Evolutionary conservation across 2,329 filamentous ascomycete genomes (phyloP), one percentile per base, ranked within the genome.

Genomic region (Aspergillus sp.): DNA sequence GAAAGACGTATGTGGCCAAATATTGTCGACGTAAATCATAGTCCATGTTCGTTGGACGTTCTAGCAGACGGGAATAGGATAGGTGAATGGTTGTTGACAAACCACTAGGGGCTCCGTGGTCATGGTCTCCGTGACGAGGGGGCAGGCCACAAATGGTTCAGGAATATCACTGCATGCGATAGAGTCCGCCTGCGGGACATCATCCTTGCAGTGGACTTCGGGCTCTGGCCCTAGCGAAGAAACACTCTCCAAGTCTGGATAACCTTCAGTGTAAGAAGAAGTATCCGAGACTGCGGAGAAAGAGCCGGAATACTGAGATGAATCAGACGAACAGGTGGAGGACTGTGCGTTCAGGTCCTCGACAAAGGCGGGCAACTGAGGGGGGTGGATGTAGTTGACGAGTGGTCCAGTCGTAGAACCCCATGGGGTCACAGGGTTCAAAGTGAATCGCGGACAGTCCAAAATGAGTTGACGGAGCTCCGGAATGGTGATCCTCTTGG

Each of bases 401-500:
- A 78, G 65, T 19, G 69, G 67, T 51, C 75, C 74, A 48, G 71
- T 73, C 17, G 72, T 70, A 30, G 81, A 76, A 19, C 78, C 72
- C 67, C 76, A 68, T 67, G 79, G 64, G 72, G 76, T 73, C 75
- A 80, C 64, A 67, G 73, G 70, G 57, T 70, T 72, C 60, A 75
- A 73, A 74, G 82, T 96, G 76, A 97, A 92, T 66, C 83, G 82
- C 34, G 89, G 83, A 82, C 93, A 97, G 65, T 87, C 84, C 71
- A 90, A 76, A 74, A 98, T 95, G 74, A 90, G 83, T 68, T 87
- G 83, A 72, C 90, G 88, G 59, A 99, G 85, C 79, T 97, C 91
- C 59, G 87, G 80, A 66, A 99, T 85, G 60, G 89, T 89, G 73
- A 96, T 93, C 76, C 95, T 86, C 75, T 92, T 87, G 71, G 88